Percentiles rank a stretch among this genome's conserved stretches.
Evolutionary conservation across 306 rosid genomes (phyloP).

Genomic region (Rubus parviflorus): DNA sequence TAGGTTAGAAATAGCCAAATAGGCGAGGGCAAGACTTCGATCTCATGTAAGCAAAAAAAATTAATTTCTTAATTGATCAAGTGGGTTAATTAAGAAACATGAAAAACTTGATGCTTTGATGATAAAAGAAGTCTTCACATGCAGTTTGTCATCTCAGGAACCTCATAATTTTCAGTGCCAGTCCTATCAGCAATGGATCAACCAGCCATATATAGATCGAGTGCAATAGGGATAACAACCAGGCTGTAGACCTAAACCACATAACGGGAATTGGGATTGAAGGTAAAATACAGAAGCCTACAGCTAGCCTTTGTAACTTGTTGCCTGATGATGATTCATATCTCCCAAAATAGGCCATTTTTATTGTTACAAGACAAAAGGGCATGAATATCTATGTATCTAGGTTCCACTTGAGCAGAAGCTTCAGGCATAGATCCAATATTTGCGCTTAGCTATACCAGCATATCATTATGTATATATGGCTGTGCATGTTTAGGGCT

Average conservation of each 20-base stretch:
- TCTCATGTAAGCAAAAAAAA: too few relatives aligned
- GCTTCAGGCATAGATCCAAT: constrained; percentile 3
- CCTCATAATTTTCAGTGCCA: neutral
- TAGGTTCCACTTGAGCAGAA: constrained; percentile 1
- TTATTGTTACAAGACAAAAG: neutral
- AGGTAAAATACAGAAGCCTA: neutral
- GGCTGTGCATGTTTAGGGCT: neutral
- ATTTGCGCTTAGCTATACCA: neutral
- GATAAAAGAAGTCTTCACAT: neutral
- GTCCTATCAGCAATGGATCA: neutral
- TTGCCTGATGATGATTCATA: neutral
- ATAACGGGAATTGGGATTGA: neutral
- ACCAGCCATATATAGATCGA: neutral
- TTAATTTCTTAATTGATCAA: too few relatives aligned
- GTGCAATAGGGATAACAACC: neutral
- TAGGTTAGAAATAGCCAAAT: too few relatives aligned
- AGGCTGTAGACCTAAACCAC: neutral
- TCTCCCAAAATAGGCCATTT: neutral
- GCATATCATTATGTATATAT: neutral
- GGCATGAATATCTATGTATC: neutral
- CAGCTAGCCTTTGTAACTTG: neutral
- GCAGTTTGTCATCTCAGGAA: neutral
- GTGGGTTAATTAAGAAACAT: too few relatives aligned
- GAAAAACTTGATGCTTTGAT: too few relatives aligned
- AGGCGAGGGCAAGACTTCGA: too few relatives aligned